phyloP scores from a whole-genome alignment of 2,329 filamentous ascomycete species.

The Daldinia sp. region DNA sequence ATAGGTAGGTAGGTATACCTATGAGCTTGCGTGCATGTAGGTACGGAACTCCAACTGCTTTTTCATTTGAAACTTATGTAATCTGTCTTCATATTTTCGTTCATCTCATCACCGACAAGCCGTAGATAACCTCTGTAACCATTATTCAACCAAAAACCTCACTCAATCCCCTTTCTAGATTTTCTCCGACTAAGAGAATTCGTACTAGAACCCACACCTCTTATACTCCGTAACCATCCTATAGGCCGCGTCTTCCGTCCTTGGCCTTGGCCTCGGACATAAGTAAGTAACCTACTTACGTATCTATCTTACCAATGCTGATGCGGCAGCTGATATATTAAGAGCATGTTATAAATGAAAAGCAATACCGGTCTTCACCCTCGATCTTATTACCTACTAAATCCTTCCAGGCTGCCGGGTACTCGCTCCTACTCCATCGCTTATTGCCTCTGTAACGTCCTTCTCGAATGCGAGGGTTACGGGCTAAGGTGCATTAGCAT shows the following conservation, averaged over 20 bases:
- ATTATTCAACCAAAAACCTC: neutral
- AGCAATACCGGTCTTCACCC: slow-evolving; percentile 21
- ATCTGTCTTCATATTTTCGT: neutral
- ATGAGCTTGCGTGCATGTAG: too few relatives aligned
- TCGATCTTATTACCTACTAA: slow-evolving; percentile 26
- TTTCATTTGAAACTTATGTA: too few relatives aligned
- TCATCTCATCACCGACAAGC: neutral
- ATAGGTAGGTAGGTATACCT: too few relatives aligned
- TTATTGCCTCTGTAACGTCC: slow-evolving; percentile 5
- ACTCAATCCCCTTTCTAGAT: neutral
- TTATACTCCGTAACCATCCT: neutral
- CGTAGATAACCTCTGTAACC: neutral
- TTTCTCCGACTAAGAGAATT: neutral
- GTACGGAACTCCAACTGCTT: too few relatives aligned
- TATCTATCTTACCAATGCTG: slow-evolving; percentile 5
- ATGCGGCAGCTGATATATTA: slow-evolving; percentile 25
- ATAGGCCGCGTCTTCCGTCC: neutral
- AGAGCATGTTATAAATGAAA: slow-evolving; percentile 24
- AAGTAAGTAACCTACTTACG: neutral
- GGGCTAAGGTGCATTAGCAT: slow-evolving; percentile 31
- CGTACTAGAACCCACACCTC: neutral
- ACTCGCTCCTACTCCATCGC: slow-evolving; percentile 13
- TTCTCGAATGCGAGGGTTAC: slow-evolving; percentile 23
- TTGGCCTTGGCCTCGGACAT: neutral
- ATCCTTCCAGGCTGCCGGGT: slow-evolving; percentile 35